phyloP scores from a whole-genome alignment of 768 basidiomycete genomes.

The Leccinum olivaceopallidum region DNA sequence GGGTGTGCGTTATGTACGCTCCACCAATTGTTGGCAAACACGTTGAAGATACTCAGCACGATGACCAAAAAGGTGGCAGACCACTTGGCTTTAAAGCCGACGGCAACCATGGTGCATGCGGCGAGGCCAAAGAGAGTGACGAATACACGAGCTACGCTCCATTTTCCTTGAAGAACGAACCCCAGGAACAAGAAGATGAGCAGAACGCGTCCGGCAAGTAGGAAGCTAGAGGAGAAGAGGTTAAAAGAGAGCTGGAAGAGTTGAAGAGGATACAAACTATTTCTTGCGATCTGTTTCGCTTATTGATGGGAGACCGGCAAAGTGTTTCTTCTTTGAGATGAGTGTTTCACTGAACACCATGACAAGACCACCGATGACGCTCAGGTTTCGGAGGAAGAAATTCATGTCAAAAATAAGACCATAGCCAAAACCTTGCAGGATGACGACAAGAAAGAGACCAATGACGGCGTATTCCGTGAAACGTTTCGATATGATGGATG shows the following conservation, averaged over 20 bases:
- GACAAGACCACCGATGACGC: constrained; percentile 95
- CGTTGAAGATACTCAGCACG: constrained; percentile 91
- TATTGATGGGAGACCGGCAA: constrained; percentile 87
- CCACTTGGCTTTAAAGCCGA: constrained; percentile 99
- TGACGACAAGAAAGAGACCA: constrained; percentile 86
- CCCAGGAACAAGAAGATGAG: constrained; percentile 99
- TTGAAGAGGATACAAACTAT: constrained; percentile 64
- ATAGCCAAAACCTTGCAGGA: constrained; percentile 97
- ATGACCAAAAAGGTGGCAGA: constrained; percentile 94
- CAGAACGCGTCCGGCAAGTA: constrained; percentile 93
- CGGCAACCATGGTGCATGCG: constrained; percentile 94
- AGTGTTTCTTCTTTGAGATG: constrained; percentile 80
- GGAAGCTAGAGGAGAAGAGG: constrained; percentile 61
- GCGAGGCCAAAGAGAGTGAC: constrained; percentile 89
- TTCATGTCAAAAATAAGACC: constrained; percentile 99
- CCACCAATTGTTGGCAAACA: constrained; percentile 99
- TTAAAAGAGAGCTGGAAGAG: constrained; percentile 4
- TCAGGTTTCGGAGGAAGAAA: constrained; percentile 99
- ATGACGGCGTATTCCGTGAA: constrained; percentile 88
- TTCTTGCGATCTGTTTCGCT: constrained; percentile 97
- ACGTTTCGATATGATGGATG: constrained; percentile 82
- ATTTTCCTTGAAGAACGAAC: constrained; percentile 91
- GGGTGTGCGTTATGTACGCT: constrained; percentile 89
- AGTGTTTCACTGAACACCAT: constrained; percentile 99
- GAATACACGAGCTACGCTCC: constrained; percentile 83